phyloP scores from a whole-genome alignment of 495 filamentous ascomycete genomes.

The Extremus antarcticus region DNA sequence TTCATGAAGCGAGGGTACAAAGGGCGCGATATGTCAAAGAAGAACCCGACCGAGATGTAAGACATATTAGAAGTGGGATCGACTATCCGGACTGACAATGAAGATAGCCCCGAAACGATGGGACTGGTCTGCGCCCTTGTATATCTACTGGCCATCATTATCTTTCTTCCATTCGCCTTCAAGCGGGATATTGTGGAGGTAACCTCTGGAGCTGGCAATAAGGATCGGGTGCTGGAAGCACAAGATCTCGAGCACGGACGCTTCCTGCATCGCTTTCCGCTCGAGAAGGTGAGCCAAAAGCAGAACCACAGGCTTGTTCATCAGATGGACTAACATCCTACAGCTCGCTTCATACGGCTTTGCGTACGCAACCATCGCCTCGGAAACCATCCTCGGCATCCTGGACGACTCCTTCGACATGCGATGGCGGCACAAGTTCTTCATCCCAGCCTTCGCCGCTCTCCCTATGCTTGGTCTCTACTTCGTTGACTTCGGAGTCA shows the following conservation, averaged over 20 bases:
- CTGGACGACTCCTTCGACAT: constrained; percentile 97
- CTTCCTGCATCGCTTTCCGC: constrained; percentile 80
- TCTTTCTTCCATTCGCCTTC: constrained; percentile 93
- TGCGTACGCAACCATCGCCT: constrained; percentile 81
- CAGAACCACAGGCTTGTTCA: not conserved
- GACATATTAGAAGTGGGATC: constrained; percentile 16
- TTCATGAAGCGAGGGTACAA: constrained; percentile 86
- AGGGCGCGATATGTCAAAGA: constrained; percentile 82
- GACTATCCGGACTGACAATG: constrained; percentile 12
- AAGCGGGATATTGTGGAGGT: constrained; percentile 97
- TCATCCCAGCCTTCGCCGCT: constrained; percentile 88
- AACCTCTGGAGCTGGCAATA: constrained; percentile 85
- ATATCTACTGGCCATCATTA: constrained; percentile 73
- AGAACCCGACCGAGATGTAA: constrained; percentile 61
- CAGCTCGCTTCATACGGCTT: constrained; percentile 93
- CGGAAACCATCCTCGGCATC: constrained; percentile 79
- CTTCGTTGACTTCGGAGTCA: constrained; percentile 96
- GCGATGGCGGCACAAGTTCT: constrained; percentile 94
- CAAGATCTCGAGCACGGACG: constrained; percentile 63
- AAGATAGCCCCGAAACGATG: constrained; percentile 80
- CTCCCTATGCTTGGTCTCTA: constrained; percentile 95
- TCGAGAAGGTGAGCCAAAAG: constrained; percentile 60
- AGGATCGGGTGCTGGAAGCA: constrained; percentile 62
- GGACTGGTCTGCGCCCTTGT: constrained; percentile 90
- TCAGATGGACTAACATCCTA: not conserved